phyloP scores from a whole-genome alignment of 352 stramenopile genomes.

The Nothophytophthora sp. region DNA sequence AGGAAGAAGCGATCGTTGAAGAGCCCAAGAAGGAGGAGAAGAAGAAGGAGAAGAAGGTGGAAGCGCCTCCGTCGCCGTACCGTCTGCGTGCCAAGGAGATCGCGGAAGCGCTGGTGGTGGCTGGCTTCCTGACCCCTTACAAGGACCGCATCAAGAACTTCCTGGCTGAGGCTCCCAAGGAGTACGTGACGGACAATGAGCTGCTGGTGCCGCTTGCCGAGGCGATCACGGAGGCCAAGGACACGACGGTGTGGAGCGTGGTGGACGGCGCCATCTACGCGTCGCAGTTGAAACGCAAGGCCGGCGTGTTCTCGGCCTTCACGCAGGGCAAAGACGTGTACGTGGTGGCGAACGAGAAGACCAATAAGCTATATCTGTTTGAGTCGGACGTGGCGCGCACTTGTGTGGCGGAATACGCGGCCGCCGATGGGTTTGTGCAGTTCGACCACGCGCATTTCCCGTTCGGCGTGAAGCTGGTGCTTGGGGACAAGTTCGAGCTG shows the following conservation, averaged over 20 bases:
- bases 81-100: slow-evolving; percentile 39
- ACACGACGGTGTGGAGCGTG: slow-evolving; percentile 37
- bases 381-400: slow-evolving; percentile 36
- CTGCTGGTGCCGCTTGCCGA: slow-evolving; percentile 42
- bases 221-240: slow-evolving; percentile 34
- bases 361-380: slow-evolving; percentile 48
- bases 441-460: slow-evolving; percentile 44
- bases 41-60: slow-evolving; percentile 22
- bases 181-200: slow-evolving; percentile 46
- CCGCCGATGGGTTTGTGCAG: slow-evolving; percentile 39
- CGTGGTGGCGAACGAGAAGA: slow-evolving; percentile 41
- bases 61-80: slow-evolving; percentile 30
- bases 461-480: slow-evolving; percentile 47
- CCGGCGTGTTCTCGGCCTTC: slow-evolving; percentile 52
- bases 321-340: slow-evolving; percentile 62
- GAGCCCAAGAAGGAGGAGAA: slow-evolving; percentile 12
- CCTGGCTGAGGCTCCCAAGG: slow-evolving; percentile 31
- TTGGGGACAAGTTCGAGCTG: slow-evolving; percentile 42
- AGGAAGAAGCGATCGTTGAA: no score
- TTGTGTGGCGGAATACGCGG: slow-evolving; percentile 26
- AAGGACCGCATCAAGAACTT: slow-evolving; percentile 51
- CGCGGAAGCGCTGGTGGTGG: slow-evolving; percentile 34
- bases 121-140: slow-evolving; percentile 39
- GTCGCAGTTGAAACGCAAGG: slow-evolving; percentile 58
- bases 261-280: slow-evolving; percentile 36